Evolutionary conservation across 2,329 filamentous ascomycete genomes (phyloP).

Genomic region (Trichoderma endophyticum): DNA sequence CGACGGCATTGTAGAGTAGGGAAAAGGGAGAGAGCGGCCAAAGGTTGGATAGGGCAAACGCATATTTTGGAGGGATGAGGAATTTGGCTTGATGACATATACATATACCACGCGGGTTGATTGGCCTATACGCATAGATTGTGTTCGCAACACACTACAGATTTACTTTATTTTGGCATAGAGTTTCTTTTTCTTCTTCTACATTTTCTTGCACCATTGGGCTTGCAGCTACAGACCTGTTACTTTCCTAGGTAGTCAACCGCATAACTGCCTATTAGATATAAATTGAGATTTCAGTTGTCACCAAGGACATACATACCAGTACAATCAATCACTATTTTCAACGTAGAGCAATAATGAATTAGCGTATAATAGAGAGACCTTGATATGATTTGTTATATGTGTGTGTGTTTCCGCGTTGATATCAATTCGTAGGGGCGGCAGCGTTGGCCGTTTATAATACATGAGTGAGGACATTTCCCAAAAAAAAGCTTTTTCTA

Average conservation of each 20-base stretch:
- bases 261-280: not conserved
- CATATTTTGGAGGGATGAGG: not conserved
- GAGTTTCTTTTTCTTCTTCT: not conserved
- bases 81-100: not conserved
- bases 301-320: not conserved
- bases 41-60: not conserved
- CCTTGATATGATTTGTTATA: not conserved
- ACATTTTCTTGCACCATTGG: not conserved
- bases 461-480: constrained; percentile 22
- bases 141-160: constrained; percentile 15
- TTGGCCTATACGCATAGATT: constrained; percentile 18
- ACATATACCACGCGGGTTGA: constrained; percentile 16
- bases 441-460: constrained; percentile 3
- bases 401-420: not conserved
- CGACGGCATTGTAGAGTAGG: constrained; percentile 38
- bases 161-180: not conserved
- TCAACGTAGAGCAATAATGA: not conserved
- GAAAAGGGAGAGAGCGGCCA: not conserved
- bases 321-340: not conserved
- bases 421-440: not conserved
- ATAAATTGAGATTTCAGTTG: not conserved
- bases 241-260: not conserved
- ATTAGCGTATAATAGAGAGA: not conserved
- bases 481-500: constrained; percentile 12
- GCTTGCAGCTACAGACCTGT: not conserved